Percentiles rank a stretch among this genome's conserved stretches.
phyloP scores from a whole-genome alignment of 202 grass and related monocot genomes.

The Schoenoplectus tabernaemontani region DNA sequence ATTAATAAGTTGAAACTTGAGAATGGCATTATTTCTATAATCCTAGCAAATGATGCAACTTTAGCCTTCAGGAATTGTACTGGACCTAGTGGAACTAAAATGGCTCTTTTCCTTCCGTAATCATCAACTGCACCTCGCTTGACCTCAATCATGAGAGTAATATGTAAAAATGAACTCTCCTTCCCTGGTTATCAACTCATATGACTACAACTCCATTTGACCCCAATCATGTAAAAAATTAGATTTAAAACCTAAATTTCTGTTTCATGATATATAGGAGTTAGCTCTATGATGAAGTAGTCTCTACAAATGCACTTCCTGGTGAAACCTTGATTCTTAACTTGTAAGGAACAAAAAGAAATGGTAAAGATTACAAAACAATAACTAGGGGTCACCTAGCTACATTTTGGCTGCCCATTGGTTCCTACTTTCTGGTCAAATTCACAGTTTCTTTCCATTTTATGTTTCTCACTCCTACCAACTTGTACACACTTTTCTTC shows the following conservation, averaged over 20 bases:
- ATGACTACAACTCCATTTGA: too few relatives aligned
- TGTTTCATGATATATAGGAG: background rate
- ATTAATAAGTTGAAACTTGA: background rate
- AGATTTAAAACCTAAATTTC: background rate
- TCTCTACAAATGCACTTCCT: background rate
- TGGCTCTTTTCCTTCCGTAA: background rate
- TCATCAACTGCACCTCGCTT: background rate
- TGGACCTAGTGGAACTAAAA: background rate
- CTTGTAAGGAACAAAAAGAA: background rate
- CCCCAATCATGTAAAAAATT: too few relatives aligned
- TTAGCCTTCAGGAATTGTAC: background rate
- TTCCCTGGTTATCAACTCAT: too few relatives aligned
- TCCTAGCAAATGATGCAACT: background rate
- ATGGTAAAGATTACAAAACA: background rate
- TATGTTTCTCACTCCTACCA: background rate
- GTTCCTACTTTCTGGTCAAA: background rate
- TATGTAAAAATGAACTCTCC: background rate
- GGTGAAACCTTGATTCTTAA: background rate
- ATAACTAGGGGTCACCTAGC: background rate
- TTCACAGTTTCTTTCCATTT: background rate
- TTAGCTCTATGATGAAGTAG: background rate
- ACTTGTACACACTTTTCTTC: background rate
- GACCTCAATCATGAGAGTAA: background rate
- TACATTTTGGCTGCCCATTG: constrained; percentile 3
- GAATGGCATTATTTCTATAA: background rate